Evolutionary conservation across 192 early-diverging fungal genomes (phyloP), one percentile per base, ranked within the genome.

Genomic region (Umbelopsis sp.): DNA sequence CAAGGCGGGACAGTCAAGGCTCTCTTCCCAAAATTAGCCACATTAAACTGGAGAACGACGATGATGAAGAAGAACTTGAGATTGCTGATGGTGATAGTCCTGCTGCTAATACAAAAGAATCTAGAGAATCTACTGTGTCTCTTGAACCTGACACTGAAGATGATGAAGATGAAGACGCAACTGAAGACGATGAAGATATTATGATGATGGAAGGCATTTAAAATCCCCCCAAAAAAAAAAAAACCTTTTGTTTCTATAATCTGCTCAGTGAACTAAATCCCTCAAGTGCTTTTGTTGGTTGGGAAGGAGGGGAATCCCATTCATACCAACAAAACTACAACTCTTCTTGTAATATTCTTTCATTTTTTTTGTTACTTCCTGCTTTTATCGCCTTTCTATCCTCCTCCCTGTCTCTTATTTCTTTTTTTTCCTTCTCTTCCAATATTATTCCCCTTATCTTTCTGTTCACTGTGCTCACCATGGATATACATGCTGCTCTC

Each of bases 1-100:
- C 41, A 20, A 68, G 65, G 20, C 71, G 74, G 8, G 77, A 62
- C 17, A 62, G 56, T 7, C 56, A 62, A 34, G 56, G 56, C 17
- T 29, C 56, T n/a, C 56, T 62, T 34, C 56, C 31, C 17, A 2
- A 34, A 20, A 29, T 32, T 34, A 29, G 17, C 26, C 26, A 62
- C 26, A 62, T 62, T 12, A 62, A 62, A 62, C 26, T 32, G 1
- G 56, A 80, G 32, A 44, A 62, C 43, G 77, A 80, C 24, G 69
- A 70, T 11, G 71, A 74, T 24, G 77, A 75, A 9, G 53, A 68
- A 51, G 68, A 75, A 66, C 68, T 75, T 45, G 67, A 56, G 41
- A 71, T 69, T 21, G 73, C 71, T 14, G 73, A 74, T 21, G 77
- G 79, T 5, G 56, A 72, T 9, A 29, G 52, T 4, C 54, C 70